Evolutionary conservation across 2,329 filamentous ascomycete species (phyloP).

Genomic region (Penicillium thymicola): DNA sequence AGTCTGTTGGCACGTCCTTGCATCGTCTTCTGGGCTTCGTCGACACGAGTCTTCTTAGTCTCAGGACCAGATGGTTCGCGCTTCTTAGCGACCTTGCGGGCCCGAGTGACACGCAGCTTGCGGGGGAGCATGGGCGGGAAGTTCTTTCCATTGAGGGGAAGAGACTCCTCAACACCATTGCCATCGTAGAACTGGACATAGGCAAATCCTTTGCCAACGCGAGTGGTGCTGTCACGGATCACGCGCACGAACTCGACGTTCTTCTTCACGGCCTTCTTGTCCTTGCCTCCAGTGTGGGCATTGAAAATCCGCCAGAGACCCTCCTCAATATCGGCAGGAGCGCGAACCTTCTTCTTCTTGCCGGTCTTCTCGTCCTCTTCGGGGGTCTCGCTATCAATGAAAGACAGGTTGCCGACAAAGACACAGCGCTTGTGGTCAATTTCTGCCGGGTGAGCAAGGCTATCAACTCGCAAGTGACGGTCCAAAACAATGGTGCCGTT

Average conservation of each 20-base stretch:
- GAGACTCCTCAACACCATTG: constrained; percentile 85
- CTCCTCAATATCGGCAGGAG: constrained; percentile 84
- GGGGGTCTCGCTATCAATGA: constrained; percentile 85
- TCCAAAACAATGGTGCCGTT: constrained; percentile 83
- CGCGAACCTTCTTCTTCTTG: constrained; percentile 69
- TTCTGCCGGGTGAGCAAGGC: constrained; percentile 78
- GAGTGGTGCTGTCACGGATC: constrained; percentile 80
- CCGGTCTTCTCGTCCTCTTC: constrained; percentile 56
- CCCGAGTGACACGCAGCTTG: constrained; percentile 77
- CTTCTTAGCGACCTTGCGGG: constrained; percentile 64
- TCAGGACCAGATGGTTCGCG: constrained; percentile 15
- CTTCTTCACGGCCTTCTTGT: constrained; percentile 55
- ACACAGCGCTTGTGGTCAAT: constrained; percentile 86
- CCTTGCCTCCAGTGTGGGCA: constrained; percentile 31
- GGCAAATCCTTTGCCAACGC: constrained; percentile 94
- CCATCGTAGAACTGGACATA: constrained; percentile 94
- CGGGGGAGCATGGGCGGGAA: constrained; percentile 93
- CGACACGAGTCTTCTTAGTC: constrained; percentile 22
- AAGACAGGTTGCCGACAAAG: constrained; percentile 93
- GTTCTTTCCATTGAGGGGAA: constrained; percentile 84
- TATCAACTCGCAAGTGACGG: constrained; percentile 86
- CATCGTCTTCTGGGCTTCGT: constrained; percentile 33
- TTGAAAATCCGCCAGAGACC: constrained; percentile 55
- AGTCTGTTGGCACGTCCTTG: constrained; percentile 40
- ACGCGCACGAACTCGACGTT: constrained; percentile 92